phyloP scores from a whole-genome alignment of 2,329 filamentous ascomycete genomes.

The Colletotrichum scovillei region DNA sequence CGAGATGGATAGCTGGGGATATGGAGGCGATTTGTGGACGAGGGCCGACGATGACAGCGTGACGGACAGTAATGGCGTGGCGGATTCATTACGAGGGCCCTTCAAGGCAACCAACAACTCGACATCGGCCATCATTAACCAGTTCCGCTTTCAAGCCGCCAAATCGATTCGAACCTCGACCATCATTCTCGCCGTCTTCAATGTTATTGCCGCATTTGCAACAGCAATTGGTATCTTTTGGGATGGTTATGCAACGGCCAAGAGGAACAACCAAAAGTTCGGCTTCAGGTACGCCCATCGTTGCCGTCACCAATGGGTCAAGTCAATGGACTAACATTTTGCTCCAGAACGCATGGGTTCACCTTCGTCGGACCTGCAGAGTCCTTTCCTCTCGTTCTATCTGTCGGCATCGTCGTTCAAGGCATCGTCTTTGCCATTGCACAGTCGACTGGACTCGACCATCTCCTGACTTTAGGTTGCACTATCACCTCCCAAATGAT shows the following conservation, averaged over 20 bases:
- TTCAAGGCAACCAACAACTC: slow-evolving; percentile 43
- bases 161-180: slow-evolving; percentile 71
- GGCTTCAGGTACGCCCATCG: slow-evolving; percentile 52
- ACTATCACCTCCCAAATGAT: slow-evolving; percentile 66
- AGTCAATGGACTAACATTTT: background rate
- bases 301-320: background rate
- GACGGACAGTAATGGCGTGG: slow-evolving; percentile 38
- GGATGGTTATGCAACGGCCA: slow-evolving; percentile 62
- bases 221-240: slow-evolving; percentile 68
- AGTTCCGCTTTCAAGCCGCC: slow-evolving; percentile 63
- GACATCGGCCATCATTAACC: slow-evolving; percentile 61
- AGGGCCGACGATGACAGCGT: slow-evolving; percentile 40
- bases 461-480: slow-evolving; percentile 64
- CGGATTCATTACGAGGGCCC: slow-evolving; percentile 42
- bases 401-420: slow-evolving; percentile 68
- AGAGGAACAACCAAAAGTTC: slow-evolving; percentile 52
- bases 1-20: slow-evolving; percentile 39
- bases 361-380: slow-evolving; percentile 60
- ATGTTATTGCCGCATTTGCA: slow-evolving; percentile 66
- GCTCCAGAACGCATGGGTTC: slow-evolving; percentile 49
- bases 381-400: slow-evolving; percentile 66
- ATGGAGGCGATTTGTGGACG: slow-evolving; percentile 40
- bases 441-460: slow-evolving; percentile 66
- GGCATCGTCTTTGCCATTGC: slow-evolving; percentile 67
- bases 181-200: slow-evolving; percentile 71